Evolutionary conservation across 176 grass and related monocot species (phyloP), one percentile per base, ranked within the genome.

Genomic region (Oryza australiensis): DNA sequence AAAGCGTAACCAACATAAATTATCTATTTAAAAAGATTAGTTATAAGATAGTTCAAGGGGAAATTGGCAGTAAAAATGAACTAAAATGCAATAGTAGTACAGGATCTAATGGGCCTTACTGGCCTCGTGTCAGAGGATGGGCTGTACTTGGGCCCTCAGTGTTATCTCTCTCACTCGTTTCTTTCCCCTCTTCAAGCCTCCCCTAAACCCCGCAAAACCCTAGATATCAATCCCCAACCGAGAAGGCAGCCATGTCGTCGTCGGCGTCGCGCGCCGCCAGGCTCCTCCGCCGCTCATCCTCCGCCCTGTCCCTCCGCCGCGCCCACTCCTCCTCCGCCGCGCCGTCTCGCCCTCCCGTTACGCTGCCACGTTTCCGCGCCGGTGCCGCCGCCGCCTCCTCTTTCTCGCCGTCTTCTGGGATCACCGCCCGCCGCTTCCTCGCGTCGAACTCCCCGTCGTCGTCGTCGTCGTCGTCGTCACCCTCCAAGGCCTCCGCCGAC

Each of bases 401-500:
- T 16, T 38, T 60, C 12, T 45, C 12, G 15, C 11, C 55, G 55
- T 60, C 76, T n/a, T 59, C 57, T 13, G 38, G 66, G 42, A 62
- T 22, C 66, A 0, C 30, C 7, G n/a, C 73, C 20, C 79, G 71
- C 68, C 89, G 92, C 74, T 91, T 91, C 45, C 51, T 83, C 20
- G 62, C 79, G 23, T 86, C 79, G 48, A 46, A 82, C 18, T 68
- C 74, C 3, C 35, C 74, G 45, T 55, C 66, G 5, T 59, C 78
- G 2, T 41, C 53, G 20, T 37, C 35, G 35, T 1, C 35, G 35
- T n/a, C n/a, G n/a, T 7, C 49, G 0, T 6, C 62, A 9, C 68
- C 87, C 62, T 83, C 87, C 82, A 87, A 87, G 84, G 63, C 62
- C 32, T 85, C 84, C 11, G 87, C 87, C 3, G 87, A 94, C 15